Evolutionary conservation across 23 red algal genomes (phyloP), one percentile per base, ranked within the genome.

Genomic region (Rhodosorus marinus): DNA sequence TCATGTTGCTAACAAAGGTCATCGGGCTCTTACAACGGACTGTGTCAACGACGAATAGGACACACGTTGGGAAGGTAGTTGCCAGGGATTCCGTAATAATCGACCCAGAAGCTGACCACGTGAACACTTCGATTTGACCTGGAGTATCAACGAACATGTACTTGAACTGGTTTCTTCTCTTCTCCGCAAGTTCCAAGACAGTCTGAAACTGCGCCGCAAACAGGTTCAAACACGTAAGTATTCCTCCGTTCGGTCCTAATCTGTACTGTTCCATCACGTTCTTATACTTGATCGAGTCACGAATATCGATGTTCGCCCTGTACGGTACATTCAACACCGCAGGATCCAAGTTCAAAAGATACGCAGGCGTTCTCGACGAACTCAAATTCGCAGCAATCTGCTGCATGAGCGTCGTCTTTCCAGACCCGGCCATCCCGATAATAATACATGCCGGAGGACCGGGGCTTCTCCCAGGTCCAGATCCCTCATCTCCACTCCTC

Each of bases 1-100:
- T 62, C 83, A 92, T 92, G 55, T 92, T 92, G 47, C 78, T 85
- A 24, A 75, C 70, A 83, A 95, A 95, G 1, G 88, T 95, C 60
- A 95, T 64, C 9, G 78, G 54, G 38, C 67, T 74, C 0, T 55
- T 56, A 30, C 66, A 61, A 17, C 88, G 60, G 34, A 52, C 57
- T 8, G 70, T 84, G 52, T 95, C 88, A n/a, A 95, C 59, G 17
- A 95, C 88, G 51, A 69, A 95, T 28, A 95, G 56, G 43, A 95
- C 35, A 17, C 84, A 66, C 24, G 88, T 95, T 7, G 88, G 88
- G 6, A 83, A 53, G 47, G 70, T 51, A 31, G 62, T 25, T 7
- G 72, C 71, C 6, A 95, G 43, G 6, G 70, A 55, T 51, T 95
- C 88, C 2, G 88, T 81, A 33, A 95, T 82, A 22, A 95, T 84